Base-by-base conservation (phyloP, 345 rosid species). In the Zanthoxylum bungeanum region DNA sequence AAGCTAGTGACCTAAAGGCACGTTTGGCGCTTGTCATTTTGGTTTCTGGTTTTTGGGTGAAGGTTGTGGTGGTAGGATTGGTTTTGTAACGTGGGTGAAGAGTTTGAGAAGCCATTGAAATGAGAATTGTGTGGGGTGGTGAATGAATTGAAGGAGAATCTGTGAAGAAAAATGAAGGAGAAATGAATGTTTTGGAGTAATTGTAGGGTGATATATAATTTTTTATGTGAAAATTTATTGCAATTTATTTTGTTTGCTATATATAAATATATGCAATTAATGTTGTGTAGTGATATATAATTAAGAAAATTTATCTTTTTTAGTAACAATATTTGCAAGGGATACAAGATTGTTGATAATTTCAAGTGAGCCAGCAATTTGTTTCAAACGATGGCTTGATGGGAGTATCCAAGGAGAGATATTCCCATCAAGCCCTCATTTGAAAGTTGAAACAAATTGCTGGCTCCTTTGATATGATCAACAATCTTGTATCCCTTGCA, bases 1-100 rank as follows among this genome's bases (percentile, higher is more conserved):
- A 9, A 2, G 53, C 60, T 4, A 84, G 58, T 6, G 87, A 72
- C 14, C 71, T 28, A 8, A 79, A 17, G 39, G 69, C 73, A 0
- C 70, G 46, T 22, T 57, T 46, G 44, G 68, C 16, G 16, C 28
- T 62, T 42, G 14, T 21, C 69, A 10, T 47, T 28, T 19, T 64
- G 21, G 1, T 44, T 33, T 64, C 60, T 8, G 66, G 60, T 31
- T 4, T 47, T 57, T 4, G 49, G 49, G 6, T 14, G 49, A n/a
- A n/a, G n/a, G n/a, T n/a, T n/a, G 49, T 14, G 39, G 25, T 4
- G 16, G 55, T 3, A 25, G 68, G 3, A 16, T 42, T 28, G 16
- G 53, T 64, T 27, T 28, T 24, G 64, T 21, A 39, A 39, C 63
- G 57, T 37, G 40, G 7, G 14, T 44, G 22, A 31, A 60, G 49